Evolutionary conservation across 768 basidiomycete species (phyloP), one percentile per base, ranked within the genome.

Genomic region (Xerocomellus intermedius): DNA sequence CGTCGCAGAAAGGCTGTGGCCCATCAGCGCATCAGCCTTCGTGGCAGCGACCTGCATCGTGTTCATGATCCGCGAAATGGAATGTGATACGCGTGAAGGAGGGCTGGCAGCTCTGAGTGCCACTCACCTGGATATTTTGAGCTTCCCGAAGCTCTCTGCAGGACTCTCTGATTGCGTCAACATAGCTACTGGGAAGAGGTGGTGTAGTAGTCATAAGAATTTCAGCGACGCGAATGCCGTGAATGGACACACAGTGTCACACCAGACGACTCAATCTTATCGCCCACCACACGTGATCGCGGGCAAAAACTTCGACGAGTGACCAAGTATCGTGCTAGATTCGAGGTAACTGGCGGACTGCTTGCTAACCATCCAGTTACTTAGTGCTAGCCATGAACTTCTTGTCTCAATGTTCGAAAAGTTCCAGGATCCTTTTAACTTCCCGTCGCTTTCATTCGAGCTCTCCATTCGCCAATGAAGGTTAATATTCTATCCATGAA

Each of bases 131-230:
- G 32, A 91, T 80, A 35, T 77, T 70, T 54, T 79, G 74, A 5
- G 71, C 69, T 55, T 75, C 62, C 22, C 84, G 75, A 48, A 85
- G 66, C 22, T 74, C 69, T 49, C 69, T 71, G 19, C 82, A 79
- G 5, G 87, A 83, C 45, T 77, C 66, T 45, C 80, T 79, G 36
- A 90, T 79, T 14, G 80, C 75, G 36, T 75, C 60, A 17, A 87
- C 58, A 63, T 77, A 86, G 35, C 30, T 66, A 58, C 21, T 80
- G 75, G 48, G 79, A 73, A 42, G 78, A 69, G 55, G 84, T 82
- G 50, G 82, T 70, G 26, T 61, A 55, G 46, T 24, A 21, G 54
- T n/a, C 64, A 68, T 69, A 32, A 6, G 39, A 22, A 42, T 36
- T 12, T 30, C 22, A 45, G 37, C 41, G 17, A 33, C 12, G 14